Evolutionary conservation across 257 asterid species (phyloP).

Genomic region (Eucommia ulmoides): DNA sequence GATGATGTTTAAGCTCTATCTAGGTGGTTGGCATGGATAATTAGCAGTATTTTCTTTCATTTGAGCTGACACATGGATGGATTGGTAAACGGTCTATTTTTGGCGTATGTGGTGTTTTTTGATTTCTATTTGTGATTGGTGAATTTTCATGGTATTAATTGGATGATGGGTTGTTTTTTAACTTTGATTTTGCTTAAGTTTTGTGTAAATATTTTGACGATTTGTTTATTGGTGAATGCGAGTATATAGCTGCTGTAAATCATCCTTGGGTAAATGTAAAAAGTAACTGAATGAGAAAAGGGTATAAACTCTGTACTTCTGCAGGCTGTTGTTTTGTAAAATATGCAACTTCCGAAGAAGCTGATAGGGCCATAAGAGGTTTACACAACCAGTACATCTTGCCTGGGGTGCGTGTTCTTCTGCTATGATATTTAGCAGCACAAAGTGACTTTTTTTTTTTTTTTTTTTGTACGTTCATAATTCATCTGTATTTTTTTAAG

Average conservation of each 20-base stretch:
- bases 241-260: slow-evolving; percentile 10
- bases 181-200: slow-evolving; percentile 5
- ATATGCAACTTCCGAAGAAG: slow-evolving; percentile 80
- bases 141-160: background rate
- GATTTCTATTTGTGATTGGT: background rate
- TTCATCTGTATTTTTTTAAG: too few relatives aligned
- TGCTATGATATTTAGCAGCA: slow-evolving; percentile 9
- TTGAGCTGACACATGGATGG: background rate
- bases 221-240: too few relatives aligned
- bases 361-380: slow-evolving; percentile 85
- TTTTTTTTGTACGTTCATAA: too few relatives aligned
- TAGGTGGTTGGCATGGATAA: background rate
- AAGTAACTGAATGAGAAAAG: slow-evolving; percentile 25
- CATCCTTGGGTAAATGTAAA: slow-evolving; percentile 13
- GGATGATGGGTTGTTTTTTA: background rate
- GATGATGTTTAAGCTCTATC: background rate
- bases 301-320: slow-evolving; percentile 32
- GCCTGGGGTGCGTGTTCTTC: slow-evolving; percentile 67
- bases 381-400: slow-evolving; percentile 74
- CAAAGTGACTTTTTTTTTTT: slow-evolving; percentile 6
- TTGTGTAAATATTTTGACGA: too few relatives aligned
- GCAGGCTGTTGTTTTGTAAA: slow-evolving; percentile 99
- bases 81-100: background rate
- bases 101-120: background rate
- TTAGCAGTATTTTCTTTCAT: background rate